Evolutionary conservation across 805 yeast species (phyloP).

Genomic region (Suhomyces sp.): DNA sequence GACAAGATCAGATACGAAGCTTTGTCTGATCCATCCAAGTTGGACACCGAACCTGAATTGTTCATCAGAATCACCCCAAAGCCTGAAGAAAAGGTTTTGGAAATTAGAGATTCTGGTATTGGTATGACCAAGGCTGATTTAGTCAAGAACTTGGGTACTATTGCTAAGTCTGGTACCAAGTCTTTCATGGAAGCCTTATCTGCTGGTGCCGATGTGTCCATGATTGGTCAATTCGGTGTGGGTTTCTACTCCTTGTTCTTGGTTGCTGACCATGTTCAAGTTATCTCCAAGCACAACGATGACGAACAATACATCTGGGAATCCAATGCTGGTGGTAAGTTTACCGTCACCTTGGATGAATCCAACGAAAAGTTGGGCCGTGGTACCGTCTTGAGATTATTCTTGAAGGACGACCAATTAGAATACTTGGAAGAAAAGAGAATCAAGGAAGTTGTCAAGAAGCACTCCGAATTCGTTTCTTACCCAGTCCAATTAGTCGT

Average conservation of each 20-base stretch:
- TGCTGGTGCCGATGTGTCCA: constrained; percentile 99
- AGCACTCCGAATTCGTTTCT: constrained; percentile 98
- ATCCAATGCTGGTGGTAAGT: constrained; percentile 99
- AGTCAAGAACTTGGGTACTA: constrained; percentile 98
- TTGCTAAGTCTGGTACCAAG: constrained; percentile 99
- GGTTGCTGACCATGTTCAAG: constrained; percentile 99
- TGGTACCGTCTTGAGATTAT: constrained; percentile 94
- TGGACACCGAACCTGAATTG: constrained; percentile 93
- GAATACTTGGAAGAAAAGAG: constrained; percentile 99
- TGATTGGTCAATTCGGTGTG: constrained; percentile 99
- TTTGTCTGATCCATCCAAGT: constrained; percentile 82
- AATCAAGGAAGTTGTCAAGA: constrained; percentile 98
- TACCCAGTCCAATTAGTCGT: constrained; percentile 98
- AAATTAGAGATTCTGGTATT: constrained; percentile 98
- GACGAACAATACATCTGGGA: constrained; percentile 99
- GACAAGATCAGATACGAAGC: constrained; percentile 98
- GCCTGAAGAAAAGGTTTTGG: constrained; percentile 91
- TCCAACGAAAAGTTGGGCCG: constrained; percentile 82
- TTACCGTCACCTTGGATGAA: constrained; percentile 91
- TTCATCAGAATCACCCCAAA: constrained; percentile 97
- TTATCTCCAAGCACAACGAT: constrained; percentile 96
- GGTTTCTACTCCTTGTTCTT: constrained; percentile 99
- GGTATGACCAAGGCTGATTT: constrained; percentile 99
- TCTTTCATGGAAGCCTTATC: constrained; percentile 99
- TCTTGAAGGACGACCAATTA: constrained; percentile 97